phyloP scores from a whole-genome alignment of 2,329 filamentous ascomycete genomes.

The Nemania serpens region DNA sequence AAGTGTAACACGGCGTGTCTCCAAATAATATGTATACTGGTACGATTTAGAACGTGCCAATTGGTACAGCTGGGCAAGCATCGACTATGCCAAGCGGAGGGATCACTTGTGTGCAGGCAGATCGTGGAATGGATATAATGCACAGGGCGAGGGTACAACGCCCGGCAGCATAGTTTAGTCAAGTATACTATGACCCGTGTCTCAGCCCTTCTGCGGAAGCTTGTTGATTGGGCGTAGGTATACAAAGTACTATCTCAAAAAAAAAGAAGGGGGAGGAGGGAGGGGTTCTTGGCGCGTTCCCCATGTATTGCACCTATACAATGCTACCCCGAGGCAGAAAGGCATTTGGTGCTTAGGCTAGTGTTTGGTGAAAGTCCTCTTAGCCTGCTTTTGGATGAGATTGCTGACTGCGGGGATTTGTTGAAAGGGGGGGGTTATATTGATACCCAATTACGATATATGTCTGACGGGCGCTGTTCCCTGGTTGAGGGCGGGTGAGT shows the following conservation, averaged over 20 bases:
- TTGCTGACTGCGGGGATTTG: not conserved
- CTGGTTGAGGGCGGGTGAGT: not conserved
- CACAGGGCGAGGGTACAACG: slow-evolving; percentile 1
- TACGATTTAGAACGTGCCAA: not conserved
- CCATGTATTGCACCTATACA: not conserved
- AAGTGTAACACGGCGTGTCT: too few species aligned
- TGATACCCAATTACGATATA: not conserved
- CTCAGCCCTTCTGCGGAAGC: not conserved
- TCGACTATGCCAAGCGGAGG: slow-evolving; percentile 3
- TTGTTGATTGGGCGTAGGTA: too few species aligned
- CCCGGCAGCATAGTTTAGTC: not conserved
- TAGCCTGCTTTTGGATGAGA: not conserved
- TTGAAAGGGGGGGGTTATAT: not conserved
- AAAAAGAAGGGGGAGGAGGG: too few species aligned
- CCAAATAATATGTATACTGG: too few species aligned
- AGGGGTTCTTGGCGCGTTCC: too few species aligned
- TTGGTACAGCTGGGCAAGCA: not conserved
- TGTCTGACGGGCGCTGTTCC: not conserved
- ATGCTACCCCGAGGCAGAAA: slow-evolving; percentile 2
- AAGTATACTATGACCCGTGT: not conserved
- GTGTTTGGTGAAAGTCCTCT: not conserved
- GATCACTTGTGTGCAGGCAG: not conserved
- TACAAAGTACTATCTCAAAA: too few species aligned
- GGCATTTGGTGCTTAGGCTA: not conserved
- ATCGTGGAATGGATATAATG: not conserved